Base-by-base conservation (phyloP, 768 basidiomycete species). In the Termitomyces sp. region DNA sequence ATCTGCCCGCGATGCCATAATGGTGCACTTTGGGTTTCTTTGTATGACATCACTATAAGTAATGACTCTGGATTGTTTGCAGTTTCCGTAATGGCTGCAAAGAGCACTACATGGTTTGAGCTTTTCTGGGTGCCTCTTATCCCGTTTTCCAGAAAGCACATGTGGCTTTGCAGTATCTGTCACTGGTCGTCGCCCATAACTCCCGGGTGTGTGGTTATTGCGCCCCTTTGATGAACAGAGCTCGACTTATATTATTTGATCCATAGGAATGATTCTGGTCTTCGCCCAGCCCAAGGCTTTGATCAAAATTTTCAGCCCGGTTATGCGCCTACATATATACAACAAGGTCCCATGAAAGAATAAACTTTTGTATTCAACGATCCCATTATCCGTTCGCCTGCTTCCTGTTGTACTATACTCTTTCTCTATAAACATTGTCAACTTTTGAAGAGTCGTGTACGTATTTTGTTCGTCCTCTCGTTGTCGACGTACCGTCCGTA, bases 1-100 rank as follows among this genome's bases (percentile, higher is more conserved):
- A 65, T 87, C 52, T 91, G 89, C 64, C 89, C 89, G 16, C 77
- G 81, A 52, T 91, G 89, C 63, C 77, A 88, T 66, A 90, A 91
- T 58, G 80, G 88, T 53, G 76, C 63, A n/a, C n/a, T 5, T n/a
- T 20, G 34, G 42, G 22, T 46, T 13, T 58, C 6, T 51, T 6
- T 13, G 6, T 22, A 36, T 56, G 20, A 58, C 44, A 53, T 31
- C 50, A 47, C 29, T 58, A 29, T 3, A 29, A 29, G 20, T 47
- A 20, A 20, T 56, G 36, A 52, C 55, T 9, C 46, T 36, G 39
- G 50, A 24, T 44, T 39, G 34, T 16, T 53, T 31, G 36, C 62
- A 88, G 88, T 74, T 24, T 77, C 84, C 51, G 83, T 88, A 55
- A 71, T 84, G 49, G 73, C 79, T 31, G 85, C 85, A 31, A 88